phyloP scores from a whole-genome alignment of 2,329 filamentous ascomycete genomes.

The Fusarium succisae region DNA sequence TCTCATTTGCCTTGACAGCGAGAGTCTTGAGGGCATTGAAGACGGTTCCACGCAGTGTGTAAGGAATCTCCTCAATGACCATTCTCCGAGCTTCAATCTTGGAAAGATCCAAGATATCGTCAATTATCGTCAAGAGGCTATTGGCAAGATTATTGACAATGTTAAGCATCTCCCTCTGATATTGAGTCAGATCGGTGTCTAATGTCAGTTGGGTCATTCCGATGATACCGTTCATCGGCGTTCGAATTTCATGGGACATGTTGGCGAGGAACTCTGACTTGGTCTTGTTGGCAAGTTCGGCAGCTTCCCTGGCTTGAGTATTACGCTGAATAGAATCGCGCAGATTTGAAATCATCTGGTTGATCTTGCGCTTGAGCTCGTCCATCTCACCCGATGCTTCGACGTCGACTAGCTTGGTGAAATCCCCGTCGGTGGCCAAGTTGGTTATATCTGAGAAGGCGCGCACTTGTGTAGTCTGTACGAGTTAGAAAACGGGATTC shows the following conservation, averaged over 20 bases:
- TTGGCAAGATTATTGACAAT: slow-evolving; percentile 97
- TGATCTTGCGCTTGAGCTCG: slow-evolving; percentile 98
- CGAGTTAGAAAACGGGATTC: background rate
- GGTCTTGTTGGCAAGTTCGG: slow-evolving; percentile 95
- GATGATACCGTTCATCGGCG: slow-evolving; percentile 97
- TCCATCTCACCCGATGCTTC: slow-evolving; percentile 99
- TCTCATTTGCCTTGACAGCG: slow-evolving; percentile 97
- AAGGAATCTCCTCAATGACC: slow-evolving; percentile 98
- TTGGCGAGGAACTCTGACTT: slow-evolving; percentile 99
- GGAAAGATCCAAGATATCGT: slow-evolving; percentile 79
- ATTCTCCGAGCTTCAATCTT: slow-evolving; percentile 96
- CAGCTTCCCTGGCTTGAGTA: slow-evolving; percentile 92
- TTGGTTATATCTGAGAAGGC: slow-evolving; percentile 99
- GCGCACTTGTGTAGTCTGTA: slow-evolving; percentile 93
- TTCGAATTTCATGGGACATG: slow-evolving; percentile 98
- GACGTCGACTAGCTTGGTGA: slow-evolving; percentile 95
- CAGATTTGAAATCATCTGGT: slow-evolving; percentile 97
- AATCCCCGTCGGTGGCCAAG: slow-evolving; percentile 94
- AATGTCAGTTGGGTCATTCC: slow-evolving; percentile 97
- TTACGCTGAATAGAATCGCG: slow-evolving; percentile 97
- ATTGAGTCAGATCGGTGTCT: slow-evolving; percentile 92
- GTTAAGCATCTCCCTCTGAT: slow-evolving; percentile 97
- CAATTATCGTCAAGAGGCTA: slow-evolving; percentile 95
- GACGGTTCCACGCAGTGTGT: slow-evolving; percentile 91
- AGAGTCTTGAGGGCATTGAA: slow-evolving; percentile 98